Conservation (phyloP, 306 rosid species). For the Gynostemma pentaphyllum region DNA sequence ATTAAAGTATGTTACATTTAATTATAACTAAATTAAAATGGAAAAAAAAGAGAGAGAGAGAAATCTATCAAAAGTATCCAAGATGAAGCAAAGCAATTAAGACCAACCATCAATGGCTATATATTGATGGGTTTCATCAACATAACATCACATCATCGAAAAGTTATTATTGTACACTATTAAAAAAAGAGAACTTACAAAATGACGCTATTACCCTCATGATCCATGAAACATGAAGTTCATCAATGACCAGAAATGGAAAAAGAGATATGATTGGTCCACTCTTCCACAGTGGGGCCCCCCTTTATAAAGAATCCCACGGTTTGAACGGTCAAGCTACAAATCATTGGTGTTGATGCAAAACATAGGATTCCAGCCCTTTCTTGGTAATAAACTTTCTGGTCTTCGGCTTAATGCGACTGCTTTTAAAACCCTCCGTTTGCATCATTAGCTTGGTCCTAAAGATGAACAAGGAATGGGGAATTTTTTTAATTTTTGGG, state of each 20-base stretch:
- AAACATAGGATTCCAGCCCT: slow-evolving; percentile 49
- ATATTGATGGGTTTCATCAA: slow-evolving; percentile 1
- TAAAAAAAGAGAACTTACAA: not conserved
- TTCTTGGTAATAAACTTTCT: slow-evolving; percentile 3
- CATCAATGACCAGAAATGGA: not conserved
- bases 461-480: not conserved
- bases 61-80: not conserved
- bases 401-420: not conserved
- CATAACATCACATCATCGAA: slow-evolving; percentile 2
- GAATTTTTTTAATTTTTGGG: not conserved
- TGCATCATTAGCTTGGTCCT: not conserved
- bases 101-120: not conserved
- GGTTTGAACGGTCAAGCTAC: slow-evolving; percentile 86
- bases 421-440: not conserved
- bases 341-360: slow-evolving; percentile 46
- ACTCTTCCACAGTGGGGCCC: not conserved
- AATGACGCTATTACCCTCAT: not conserved
- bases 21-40: not conserved
- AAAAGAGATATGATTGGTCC: slow-evolving; percentile 13
- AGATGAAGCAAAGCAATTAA: not conserved
- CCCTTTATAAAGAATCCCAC: not conserved
- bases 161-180: not conserved
- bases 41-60: too few species aligned
- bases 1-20: not conserved
- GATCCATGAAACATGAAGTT: not conserved